A percentile compares a stretch with the other conserved stretches of the same genome.
phyloP scores from a whole-genome alignment of 495 filamentous ascomycete genomes.

The Xylaria sp. region DNA sequence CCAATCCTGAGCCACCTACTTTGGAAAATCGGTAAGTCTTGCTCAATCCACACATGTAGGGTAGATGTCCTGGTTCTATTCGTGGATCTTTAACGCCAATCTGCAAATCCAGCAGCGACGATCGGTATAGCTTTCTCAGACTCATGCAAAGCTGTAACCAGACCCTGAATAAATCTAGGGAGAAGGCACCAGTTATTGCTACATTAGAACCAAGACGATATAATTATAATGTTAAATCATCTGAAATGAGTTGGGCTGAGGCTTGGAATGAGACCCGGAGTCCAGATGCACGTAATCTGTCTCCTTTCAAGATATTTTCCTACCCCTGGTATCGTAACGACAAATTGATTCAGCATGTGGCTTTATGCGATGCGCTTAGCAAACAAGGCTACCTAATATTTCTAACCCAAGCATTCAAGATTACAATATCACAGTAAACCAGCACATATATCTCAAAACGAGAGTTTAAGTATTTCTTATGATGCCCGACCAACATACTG shows the following conservation, averaged over 20 bases:
- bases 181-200: neutral
- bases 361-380: neutral
- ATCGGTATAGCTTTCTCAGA: neutral
- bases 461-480: neutral
- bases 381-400: neutral
- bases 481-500: neutral
- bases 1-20: neutral
- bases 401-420: neutral
- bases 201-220: neutral
- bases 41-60: neutral
- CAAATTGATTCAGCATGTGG: neutral
- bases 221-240: neutral
- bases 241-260: neutral
- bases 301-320: neutral
- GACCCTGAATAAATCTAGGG: neutral
- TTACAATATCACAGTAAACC: neutral
- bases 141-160: neutral
- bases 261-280: neutral
- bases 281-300: too few species aligned
- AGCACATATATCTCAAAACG: neutral
- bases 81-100: conserved; percentile 3
- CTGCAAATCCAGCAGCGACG: conserved; percentile 5
- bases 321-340: neutral
- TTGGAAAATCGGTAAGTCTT: conserved; percentile 4
- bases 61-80: neutral